Percentiles rank a stretch among this genome's conserved stretches.
phyloP scores from a whole-genome alignment of 2,329 filamentous ascomycete genomes.

The Aspergillus ibericus region DNA sequence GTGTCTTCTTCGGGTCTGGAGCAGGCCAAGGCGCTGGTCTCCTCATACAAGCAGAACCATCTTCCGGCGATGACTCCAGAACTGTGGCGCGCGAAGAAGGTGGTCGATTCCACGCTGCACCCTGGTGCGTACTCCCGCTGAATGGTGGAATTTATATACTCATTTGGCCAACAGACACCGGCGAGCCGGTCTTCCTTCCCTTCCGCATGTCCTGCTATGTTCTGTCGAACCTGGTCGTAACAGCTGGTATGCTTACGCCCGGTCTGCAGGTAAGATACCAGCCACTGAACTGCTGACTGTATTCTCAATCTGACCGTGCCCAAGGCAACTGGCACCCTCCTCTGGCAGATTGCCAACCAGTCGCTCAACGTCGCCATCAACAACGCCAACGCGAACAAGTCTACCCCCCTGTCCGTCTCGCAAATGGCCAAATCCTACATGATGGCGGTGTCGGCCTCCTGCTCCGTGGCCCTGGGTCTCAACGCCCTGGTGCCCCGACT shows the following conservation, averaged over 20 bases:
- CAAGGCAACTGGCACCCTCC: constrained; percentile 77
- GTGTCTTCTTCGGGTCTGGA: constrained; percentile 77
- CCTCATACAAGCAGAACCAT: constrained; percentile 83
- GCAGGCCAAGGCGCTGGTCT: constrained; percentile 77
- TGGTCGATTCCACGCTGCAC: constrained; percentile 93
- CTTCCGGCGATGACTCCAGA: constrained; percentile 79
- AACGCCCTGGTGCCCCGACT: constrained; percentile 87
- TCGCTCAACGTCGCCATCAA: constrained; percentile 98
- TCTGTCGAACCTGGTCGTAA: constrained; percentile 89
- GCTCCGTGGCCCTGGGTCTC: constrained; percentile 87
- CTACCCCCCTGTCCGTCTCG: constrained; percentile 76
- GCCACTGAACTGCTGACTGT: too few species aligned
- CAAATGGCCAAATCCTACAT: constrained; percentile 87
- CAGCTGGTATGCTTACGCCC: constrained; percentile 94
- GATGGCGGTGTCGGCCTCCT: constrained; percentile 88
- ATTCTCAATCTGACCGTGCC: not conserved
- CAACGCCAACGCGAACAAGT: constrained; percentile 97
- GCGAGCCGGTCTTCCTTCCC: constrained; percentile 84
- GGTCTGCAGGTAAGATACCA: constrained; percentile 63
- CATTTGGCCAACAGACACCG: constrained; percentile 66
- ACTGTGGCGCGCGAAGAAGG: constrained; percentile 93
- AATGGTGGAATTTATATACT: not conserved
- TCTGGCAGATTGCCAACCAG: constrained; percentile 96
- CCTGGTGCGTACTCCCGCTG: constrained; percentile 64
- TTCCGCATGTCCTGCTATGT: constrained; percentile 98